These are phyloP conservation scores for Hsuehochloa calcarea DNA, from an alignment of 176 grass and related monocot genomes.

Conservation along the genomic window DNA sequence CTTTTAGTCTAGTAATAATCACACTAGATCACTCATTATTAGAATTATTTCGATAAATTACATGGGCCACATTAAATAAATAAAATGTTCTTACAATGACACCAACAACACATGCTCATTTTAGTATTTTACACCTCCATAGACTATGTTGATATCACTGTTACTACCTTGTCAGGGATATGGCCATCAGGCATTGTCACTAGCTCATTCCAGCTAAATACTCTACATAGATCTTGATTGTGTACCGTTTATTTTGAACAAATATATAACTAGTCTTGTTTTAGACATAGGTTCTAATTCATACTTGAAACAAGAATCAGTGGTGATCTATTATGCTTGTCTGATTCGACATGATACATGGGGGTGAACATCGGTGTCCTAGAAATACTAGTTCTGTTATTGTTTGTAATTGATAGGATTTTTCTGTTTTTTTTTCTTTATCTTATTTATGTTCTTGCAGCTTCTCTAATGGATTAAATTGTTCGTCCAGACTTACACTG, in stretches of 20 bases:
- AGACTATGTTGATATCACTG: background rate
- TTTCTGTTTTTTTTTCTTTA: background rate
- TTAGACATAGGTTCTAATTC: background rate
- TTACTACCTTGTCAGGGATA: background rate
- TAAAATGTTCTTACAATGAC: too few relatives aligned
- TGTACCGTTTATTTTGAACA: background rate
- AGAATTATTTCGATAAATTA: too few relatives aligned
- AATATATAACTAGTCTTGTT: background rate
- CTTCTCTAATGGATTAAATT: conserved; percentile 52
- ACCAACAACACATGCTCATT: background rate
- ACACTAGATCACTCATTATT: too few relatives aligned
- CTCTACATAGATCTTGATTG: background rate
- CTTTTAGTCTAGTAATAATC: too few relatives aligned
- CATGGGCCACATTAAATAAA: too few relatives aligned
- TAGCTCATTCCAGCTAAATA: background rate
- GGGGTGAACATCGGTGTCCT: background rate
- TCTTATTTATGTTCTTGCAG: conserved; percentile 9
- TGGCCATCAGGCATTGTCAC: background rate
- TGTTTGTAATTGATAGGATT: conserved; percentile 7
- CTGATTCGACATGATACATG: background rate
- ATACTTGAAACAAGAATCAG: background rate
- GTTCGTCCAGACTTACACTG: conserved; percentile 82
- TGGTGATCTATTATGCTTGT: background rate
- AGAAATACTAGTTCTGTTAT: background rate
- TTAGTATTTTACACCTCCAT: background rate